A percentile compares a stretch with the other conserved stretches of the same genome.
Conservation (phyloP, 2,329 filamentous ascomycete species). For the Bipolaris sorokiniana region DNA sequence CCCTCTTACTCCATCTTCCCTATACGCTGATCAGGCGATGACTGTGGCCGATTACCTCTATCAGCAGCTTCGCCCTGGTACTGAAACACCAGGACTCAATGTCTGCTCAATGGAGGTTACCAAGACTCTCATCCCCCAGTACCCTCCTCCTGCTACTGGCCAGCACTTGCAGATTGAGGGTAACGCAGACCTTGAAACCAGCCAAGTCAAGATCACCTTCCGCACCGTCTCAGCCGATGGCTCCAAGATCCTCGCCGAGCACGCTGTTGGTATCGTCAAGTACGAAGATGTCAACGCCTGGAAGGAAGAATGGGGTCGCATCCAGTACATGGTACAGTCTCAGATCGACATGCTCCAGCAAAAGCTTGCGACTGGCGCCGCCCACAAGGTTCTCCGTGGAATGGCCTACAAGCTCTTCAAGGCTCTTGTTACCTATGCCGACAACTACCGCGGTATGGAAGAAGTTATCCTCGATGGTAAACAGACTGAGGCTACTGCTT, state of each 20-base stretch:
- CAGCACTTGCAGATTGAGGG: conserved; percentile 68
- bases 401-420: conserved; percentile 79
- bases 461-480: conserved; percentile 65
- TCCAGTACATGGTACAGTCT: conserved; percentile 63
- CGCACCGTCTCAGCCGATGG: conserved; percentile 67
- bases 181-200: conserved; percentile 63
- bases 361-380: conserved; percentile 68
- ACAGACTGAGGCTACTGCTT: conserved; percentile 61
- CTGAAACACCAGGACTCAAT: conserved; percentile 65
- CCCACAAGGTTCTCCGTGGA: conserved; percentile 74
- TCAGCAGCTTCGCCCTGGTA: conserved; percentile 65
- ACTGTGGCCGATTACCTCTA: conserved; percentile 72
- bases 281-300: conserved; percentile 67
- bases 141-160: conserved; percentile 55
- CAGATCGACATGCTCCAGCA: conserved; percentile 69
- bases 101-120: conserved; percentile 71
- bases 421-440: conserved; percentile 62
- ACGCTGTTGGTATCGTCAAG: conserved; percentile 67
- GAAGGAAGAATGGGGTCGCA: conserved; percentile 70
- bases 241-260: conserved; percentile 61
- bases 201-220: conserved; percentile 61
- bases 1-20: conserved; percentile 67
- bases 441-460: conserved; percentile 64
- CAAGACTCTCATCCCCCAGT: conserved; percentile 70
- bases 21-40: conserved; percentile 69